A percentile compares a stretch with the other conserved stretches of the same genome.
These are phyloP conservation scores for Emericellopsis terricola DNA, from an alignment of 495 filamentous ascomycete genomes.

Conservation along the genomic window DNA sequence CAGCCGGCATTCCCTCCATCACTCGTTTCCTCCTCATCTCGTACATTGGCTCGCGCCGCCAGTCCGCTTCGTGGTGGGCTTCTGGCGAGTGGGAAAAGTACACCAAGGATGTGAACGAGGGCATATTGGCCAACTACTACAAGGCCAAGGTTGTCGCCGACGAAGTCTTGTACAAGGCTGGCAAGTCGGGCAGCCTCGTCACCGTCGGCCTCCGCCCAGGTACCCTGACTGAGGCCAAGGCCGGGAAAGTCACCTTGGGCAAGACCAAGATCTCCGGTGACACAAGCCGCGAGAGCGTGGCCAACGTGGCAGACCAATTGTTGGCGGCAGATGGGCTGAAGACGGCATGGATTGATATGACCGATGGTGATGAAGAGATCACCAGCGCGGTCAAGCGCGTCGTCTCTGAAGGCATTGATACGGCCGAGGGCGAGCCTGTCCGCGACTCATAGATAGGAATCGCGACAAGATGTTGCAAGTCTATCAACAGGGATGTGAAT, in stretches of 20 bases:
- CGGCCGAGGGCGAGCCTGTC: conserved; percentile 39
- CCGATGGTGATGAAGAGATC: conserved; percentile 36
- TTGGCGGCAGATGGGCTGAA: conserved; percentile 35
- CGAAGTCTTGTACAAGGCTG: conserved; percentile 43
- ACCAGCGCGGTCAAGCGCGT: conserved; percentile 47
- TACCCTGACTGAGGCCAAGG: conserved; percentile 37
- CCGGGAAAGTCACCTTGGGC: conserved; percentile 45
- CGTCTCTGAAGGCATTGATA: conserved; percentile 42
- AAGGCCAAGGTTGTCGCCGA: conserved; percentile 63
- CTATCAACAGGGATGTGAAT: neutral
- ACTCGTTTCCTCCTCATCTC: conserved; percentile 63
- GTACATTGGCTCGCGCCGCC: conserved; percentile 40
- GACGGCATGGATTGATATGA: conserved; percentile 26
- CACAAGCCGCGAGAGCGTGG: conserved; percentile 51
- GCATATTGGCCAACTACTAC: conserved; percentile 43
- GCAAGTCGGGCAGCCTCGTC: conserved; percentile 27
- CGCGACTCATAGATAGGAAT: conserved; percentile 1
- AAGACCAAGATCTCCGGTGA: conserved; percentile 34
- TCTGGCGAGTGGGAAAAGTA: conserved; percentile 33
- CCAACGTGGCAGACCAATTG: conserved; percentile 44
- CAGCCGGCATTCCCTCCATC: conserved; percentile 35
- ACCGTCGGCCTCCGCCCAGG: conserved; percentile 58
- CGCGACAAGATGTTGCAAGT: neutral
- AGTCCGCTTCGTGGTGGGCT: conserved; percentile 48
- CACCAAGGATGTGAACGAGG: conserved; percentile 30